Evolutionary conservation across 192 early-diverging fungal genomes (phyloP).

Genomic region (Coemansia sp.): DNA sequence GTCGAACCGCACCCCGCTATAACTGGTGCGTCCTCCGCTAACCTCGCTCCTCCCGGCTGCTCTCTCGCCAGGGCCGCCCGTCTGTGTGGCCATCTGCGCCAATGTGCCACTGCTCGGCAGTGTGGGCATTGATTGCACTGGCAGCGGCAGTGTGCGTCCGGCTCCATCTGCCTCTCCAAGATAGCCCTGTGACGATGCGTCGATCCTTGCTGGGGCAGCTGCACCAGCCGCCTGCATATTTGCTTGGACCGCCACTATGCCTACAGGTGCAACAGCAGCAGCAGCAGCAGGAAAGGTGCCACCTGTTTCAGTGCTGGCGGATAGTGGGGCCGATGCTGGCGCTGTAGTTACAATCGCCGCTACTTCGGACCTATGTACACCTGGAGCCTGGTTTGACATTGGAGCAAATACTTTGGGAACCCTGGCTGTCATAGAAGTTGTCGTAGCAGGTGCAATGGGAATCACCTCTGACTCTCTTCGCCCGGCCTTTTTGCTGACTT

Average conservation of each 20-base stretch:
- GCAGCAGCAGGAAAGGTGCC: background rate
- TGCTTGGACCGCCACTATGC: background rate
- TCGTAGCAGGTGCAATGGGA: constrained; percentile 17
- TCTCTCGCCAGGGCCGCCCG: background rate
- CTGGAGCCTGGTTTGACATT: background rate
- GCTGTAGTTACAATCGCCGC: background rate
- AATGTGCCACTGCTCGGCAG: constrained; percentile 17
- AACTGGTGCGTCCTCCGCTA: background rate
- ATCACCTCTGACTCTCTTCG: constrained; percentile 6
- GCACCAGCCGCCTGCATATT: background rate
- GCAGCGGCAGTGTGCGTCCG: constrained; percentile 11
- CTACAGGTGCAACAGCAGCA: background rate
- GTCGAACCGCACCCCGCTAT: constrained; percentile 18
- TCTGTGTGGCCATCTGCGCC: background rate
- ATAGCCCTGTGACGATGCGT: background rate
- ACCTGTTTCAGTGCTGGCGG: background rate
- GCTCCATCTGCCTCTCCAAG: constrained; percentile 7
- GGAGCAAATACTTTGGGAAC: background rate
- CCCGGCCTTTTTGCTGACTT: background rate
- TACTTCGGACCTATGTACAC: background rate
- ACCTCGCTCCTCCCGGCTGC: background rate
- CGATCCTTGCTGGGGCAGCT: background rate
- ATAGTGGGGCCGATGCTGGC: background rate
- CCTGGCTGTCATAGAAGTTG: background rate
- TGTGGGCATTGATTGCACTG: constrained; percentile 5